Conservation (phyloP, 257 asterid species). For the Solanum gandarillasii region DNA sequence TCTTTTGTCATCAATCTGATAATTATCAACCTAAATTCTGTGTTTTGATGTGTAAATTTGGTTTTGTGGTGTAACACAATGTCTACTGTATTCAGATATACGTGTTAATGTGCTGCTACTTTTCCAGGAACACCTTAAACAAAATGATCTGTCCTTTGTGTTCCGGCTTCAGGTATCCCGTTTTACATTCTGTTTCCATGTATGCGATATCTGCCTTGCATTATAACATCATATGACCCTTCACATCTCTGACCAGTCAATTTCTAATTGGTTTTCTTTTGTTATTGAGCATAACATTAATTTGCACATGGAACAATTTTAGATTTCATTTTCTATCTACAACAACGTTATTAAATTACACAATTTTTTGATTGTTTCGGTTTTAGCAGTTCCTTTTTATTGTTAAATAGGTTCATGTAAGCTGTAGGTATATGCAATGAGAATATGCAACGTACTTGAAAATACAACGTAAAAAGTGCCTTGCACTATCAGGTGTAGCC, state of each 20-base stretch:
- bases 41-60: background rate
- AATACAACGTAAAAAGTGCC: background rate
- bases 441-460: background rate
- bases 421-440: background rate
- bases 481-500: background rate
- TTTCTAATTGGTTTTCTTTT: background rate
- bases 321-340: background rate
- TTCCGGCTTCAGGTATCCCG: constrained; percentile 88
- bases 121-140: constrained; percentile 92
- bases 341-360: background rate
- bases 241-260: background rate
- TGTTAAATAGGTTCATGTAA: background rate
- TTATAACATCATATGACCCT: background rate
- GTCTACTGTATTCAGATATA: background rate
- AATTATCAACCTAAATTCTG: background rate
- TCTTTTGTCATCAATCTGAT: background rate
- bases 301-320: background rate
- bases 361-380: background rate
- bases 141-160: constrained; percentile 92
- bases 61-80: background rate
- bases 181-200: background rate
- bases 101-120: constrained; percentile 13
- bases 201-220: background rate
- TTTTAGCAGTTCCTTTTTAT: background rate
- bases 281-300: background rate